phyloP scores from a whole-genome alignment of 805 yeast species.

The Cyberlindnera suaveolens region DNA sequence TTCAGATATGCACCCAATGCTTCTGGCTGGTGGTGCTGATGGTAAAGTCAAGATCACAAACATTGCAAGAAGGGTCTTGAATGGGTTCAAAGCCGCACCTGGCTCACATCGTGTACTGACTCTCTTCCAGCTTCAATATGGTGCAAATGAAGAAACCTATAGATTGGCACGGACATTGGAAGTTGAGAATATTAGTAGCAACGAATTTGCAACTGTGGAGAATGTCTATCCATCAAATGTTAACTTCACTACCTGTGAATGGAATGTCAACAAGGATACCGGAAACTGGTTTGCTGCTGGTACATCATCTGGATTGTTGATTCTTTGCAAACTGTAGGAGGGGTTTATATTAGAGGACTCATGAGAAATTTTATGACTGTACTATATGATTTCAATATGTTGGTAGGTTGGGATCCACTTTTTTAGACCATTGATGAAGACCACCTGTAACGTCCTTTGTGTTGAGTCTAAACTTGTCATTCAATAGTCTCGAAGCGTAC shows the following conservation, averaged over 20 bases:
- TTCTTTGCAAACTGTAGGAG: slow-evolving; percentile 20
- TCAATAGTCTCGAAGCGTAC: slow-evolving; percentile 54
- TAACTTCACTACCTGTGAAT: slow-evolving; percentile 41
- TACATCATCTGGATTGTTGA: slow-evolving; percentile 42
- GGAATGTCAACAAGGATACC: slow-evolving; percentile 45
- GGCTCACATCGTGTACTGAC: slow-evolving; percentile 26
- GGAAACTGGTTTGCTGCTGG: slow-evolving; percentile 52
- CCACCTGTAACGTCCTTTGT: slow-evolving; percentile 80
- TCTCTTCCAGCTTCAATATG: slow-evolving; percentile 36
- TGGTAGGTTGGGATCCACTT: slow-evolving; percentile 57
- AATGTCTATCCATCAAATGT: slow-evolving; percentile 45
- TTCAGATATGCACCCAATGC: slow-evolving; percentile 40
- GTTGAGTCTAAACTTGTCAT: slow-evolving; percentile 40
- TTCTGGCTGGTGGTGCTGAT: slow-evolving; percentile 43
- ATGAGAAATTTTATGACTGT: too few species aligned
- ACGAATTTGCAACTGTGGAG: slow-evolving; percentile 20
- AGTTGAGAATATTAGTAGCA: slow-evolving; percentile 22
- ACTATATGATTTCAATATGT: slow-evolving; percentile 36
- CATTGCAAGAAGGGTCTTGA: slow-evolving; percentile 30
- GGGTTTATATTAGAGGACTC: background rate
- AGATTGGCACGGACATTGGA: slow-evolving; percentile 37
- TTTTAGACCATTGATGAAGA: slow-evolving; percentile 55
- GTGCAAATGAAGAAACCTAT: slow-evolving; percentile 30
- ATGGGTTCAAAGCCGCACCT: slow-evolving; percentile 27
- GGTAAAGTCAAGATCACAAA: slow-evolving; percentile 40